These are phyloP conservation scores for Halenospora varia DNA, from an alignment of 495 filamentous ascomycete species.

Conservation along the genomic window DNA sequence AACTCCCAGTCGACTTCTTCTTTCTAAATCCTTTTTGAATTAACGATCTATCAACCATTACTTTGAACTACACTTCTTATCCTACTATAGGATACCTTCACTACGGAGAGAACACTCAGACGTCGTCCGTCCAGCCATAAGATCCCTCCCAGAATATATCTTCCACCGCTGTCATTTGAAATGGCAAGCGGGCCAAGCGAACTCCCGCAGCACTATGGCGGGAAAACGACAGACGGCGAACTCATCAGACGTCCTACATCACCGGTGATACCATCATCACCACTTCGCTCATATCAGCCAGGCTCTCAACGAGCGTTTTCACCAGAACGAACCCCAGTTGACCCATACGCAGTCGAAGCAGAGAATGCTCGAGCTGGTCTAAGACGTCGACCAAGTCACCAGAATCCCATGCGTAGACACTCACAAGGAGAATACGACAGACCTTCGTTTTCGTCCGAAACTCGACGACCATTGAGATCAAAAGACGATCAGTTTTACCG, in stretches of 20 bases:
- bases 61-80: neutral
- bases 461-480: constrained; percentile 8
- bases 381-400: constrained; percentile 5
- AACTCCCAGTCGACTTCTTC: neutral
- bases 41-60: no score
- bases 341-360: neutral
- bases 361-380: constrained; percentile 14
- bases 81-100: neutral
- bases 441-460: constrained; percentile 2
- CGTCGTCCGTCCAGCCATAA: constrained; percentile 6
- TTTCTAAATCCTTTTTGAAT: no score
- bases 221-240: constrained; percentile 14
- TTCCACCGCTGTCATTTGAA: constrained; percentile 2
- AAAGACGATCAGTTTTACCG: constrained; percentile 11
- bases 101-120: constrained; percentile 10
- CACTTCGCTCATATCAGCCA: constrained; percentile 5
- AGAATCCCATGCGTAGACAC: constrained; percentile 3
- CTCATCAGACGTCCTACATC: constrained; percentile 11
- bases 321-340: constrained; percentile 10
- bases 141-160: neutral
- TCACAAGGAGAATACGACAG: constrained; percentile 8
- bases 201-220: constrained; percentile 9
- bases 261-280: constrained; percentile 3
- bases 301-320: neutral
- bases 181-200: constrained; percentile 16